A percentile compares a stretch with the other conserved stretches of the same genome.
phyloP scores from a whole-genome alignment of 2,329 filamentous ascomycete species.

The Annulohypoxylon truncatum region DNA sequence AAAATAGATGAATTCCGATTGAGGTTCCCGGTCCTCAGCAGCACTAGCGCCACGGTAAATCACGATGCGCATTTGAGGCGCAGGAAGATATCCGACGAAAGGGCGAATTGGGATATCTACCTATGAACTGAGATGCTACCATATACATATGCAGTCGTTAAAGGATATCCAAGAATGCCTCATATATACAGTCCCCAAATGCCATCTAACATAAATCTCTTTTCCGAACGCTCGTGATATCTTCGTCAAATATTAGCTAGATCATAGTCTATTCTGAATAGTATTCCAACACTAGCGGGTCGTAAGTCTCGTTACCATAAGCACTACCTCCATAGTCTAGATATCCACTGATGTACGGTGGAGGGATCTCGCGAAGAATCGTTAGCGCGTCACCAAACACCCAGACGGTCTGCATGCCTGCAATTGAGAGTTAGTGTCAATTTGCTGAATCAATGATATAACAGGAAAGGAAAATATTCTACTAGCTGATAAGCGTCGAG shows the following conservation, averaged over 20 bases:
- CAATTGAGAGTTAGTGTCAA: constrained; percentile 15
- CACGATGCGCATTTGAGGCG: neutral
- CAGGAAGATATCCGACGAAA: constrained; percentile 1
- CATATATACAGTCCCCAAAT: constrained; percentile 4
- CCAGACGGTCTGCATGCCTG: constrained; percentile 58
- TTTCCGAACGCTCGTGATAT: constrained; percentile 23
- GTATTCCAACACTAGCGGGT: constrained; percentile 49
- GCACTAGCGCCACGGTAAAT: constrained; percentile 1
- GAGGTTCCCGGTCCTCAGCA: neutral
- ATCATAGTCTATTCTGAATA: constrained; percentile 23
- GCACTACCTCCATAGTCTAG: constrained; percentile 58
- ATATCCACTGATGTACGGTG: constrained; percentile 55
- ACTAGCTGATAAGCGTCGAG: neutral
- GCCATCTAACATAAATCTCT: constrained; percentile 5
- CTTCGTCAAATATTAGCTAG: constrained; percentile 3
- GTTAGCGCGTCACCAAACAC: constrained; percentile 54
- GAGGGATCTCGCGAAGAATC: constrained; percentile 51
- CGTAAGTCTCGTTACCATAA: constrained; percentile 55
- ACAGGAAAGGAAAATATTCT: constrained; percentile 38
- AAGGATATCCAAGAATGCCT: constrained; percentile 11
- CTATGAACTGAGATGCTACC: neutral
- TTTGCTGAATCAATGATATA: constrained; percentile 26
- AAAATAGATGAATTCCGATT: neutral
- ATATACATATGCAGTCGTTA: constrained; percentile 26
- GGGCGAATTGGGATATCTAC: constrained; percentile 23